A percentile compares a stretch with the other conserved stretches of the same genome.
These are phyloP conservation scores for Emmonsiellopsis sp. DNA, from an alignment of 2,329 filamentous ascomycete genomes.

Conservation along the genomic window DNA sequence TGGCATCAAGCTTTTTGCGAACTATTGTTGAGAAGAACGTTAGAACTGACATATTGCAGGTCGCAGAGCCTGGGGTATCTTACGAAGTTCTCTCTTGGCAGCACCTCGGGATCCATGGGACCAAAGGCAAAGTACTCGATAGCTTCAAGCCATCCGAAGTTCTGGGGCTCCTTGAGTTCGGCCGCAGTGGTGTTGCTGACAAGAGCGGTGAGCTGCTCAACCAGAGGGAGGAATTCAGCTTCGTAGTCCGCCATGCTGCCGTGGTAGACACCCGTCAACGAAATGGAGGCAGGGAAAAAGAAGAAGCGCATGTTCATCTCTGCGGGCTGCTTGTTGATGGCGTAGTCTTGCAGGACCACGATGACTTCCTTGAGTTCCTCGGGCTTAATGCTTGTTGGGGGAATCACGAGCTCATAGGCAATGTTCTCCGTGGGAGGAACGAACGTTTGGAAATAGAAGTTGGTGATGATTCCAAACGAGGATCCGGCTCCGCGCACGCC, in stretches of 20 bases:
- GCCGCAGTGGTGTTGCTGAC: background rate
- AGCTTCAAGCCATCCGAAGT: background rate
- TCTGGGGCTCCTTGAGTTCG: background rate
- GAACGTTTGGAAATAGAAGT: constrained; percentile 29
- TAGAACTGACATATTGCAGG: background rate
- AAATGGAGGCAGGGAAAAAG: constrained; percentile 43
- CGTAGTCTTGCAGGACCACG: constrained; percentile 47
- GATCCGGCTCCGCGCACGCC: constrained; percentile 44
- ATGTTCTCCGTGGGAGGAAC: constrained; percentile 35
- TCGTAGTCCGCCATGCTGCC: constrained; percentile 47
- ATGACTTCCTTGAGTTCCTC: constrained; percentile 41
- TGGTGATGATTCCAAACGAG: constrained; percentile 46
- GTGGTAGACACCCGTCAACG: constrained; percentile 52
- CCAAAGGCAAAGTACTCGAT: background rate
- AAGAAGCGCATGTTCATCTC: constrained; percentile 50
- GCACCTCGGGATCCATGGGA: background rate
- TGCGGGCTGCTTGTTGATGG: constrained; percentile 45
- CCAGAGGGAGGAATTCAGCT: constrained; percentile 14
- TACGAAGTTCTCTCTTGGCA: background rate
- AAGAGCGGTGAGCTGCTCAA: background rate
- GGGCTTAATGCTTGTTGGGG: constrained; percentile 38
- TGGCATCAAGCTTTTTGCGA: constrained; percentile 3
- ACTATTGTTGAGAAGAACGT: background rate
- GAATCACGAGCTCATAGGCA: constrained; percentile 44
- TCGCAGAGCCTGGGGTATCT: background rate